Base-by-base conservation (phyloP, 768 basidiomycete species). In the Termitomyces sp. region DNA sequence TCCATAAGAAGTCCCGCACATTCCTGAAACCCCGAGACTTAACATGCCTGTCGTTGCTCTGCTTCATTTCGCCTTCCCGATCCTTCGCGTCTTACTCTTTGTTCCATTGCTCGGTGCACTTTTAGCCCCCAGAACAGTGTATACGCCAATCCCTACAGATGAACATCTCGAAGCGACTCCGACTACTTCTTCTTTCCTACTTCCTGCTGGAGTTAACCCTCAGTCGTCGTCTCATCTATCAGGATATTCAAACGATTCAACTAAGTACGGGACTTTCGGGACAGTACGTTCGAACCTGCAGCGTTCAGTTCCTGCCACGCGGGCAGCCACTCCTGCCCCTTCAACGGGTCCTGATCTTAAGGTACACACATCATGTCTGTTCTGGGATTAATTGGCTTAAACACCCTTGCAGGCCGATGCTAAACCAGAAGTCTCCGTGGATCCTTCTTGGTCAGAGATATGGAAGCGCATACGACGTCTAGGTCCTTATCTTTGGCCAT, bases 401-500 rank as follows among this genome's bases (percentile, higher is more conserved):
- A 54, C 56, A 53, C 62, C 57, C 47, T 56, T 60, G 41, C 54
- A 81, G 77, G 43, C 70, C 56, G 71, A 76, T 66, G 46, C 66
- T 20, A 79, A 83, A 70, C 76, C 82, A 51, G 81, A 87, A 63
- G 74, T 85, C 41, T 69, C 77, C 4, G 72, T 82, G 26, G 86
- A 90, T 58, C 86, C 89, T 9, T 81, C 86, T 6, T 93, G 89
- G 88, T 63, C 74, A 23, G 90, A 92, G 69, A 75, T 92, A 40
- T 79, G 81, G 72, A 75, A 69, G 16, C 85, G 93, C 47, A 74
- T 95, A 58, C 75, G 76, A 50, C 82, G 82, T 50, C 77, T 96
- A 44, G 71, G 80, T 14, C 94, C 93, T 1, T 89, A 90, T 73
- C 82, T 96, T 9, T 96, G 93, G 93, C 94, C 94, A 5, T 79